These are phyloP conservation scores for Monilinia vaccinii-corymbosi DNA, from an alignment of 2,329 filamentous ascomycete genomes.

Conservation along the genomic window DNA sequence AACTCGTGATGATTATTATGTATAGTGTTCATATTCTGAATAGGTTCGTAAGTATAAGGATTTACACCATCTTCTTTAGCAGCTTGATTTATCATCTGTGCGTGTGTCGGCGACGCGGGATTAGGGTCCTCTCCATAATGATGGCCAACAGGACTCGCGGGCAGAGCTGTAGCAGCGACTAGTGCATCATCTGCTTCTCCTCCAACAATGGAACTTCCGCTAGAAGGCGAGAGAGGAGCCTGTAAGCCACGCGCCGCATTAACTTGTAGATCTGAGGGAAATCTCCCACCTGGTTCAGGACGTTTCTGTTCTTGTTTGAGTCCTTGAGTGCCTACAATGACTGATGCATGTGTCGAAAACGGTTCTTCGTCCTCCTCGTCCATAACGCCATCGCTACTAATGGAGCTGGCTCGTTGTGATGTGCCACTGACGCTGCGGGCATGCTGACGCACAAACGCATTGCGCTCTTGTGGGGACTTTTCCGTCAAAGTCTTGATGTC, in stretches of 20 bases:
- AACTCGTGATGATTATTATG: slow-evolving; percentile 5
- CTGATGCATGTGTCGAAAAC: slow-evolving; percentile 47
- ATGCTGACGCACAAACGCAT: slow-evolving; percentile 76
- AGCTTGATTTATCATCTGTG: slow-evolving; percentile 40
- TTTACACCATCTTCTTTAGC: slow-evolving; percentile 48
- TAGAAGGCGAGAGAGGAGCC: slow-evolving; percentile 69
- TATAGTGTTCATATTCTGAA: slow-evolving; percentile 14
- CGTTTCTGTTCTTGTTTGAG: slow-evolving; percentile 51
- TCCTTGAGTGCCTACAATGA: slow-evolving; percentile 38
- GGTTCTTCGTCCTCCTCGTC: slow-evolving; percentile 65
- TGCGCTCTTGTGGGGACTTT: slow-evolving; percentile 78
- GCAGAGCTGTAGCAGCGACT: slow-evolving; percentile 43
- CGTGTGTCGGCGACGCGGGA: slow-evolving; percentile 39
- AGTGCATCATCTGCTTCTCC: slow-evolving; percentile 41
- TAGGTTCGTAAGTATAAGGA: slow-evolving; percentile 39
- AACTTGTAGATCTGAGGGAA: slow-evolving; percentile 88
- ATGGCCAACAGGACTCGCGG: slow-evolving; percentile 19
- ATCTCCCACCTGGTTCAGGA: slow-evolving; percentile 88
- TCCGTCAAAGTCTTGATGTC: slow-evolving; percentile 87
- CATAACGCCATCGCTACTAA: slow-evolving; percentile 67
- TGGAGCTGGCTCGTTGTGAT: slow-evolving; percentile 48
- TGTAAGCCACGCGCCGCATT: slow-evolving; percentile 71
- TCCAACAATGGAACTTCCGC: slow-evolving; percentile 59
- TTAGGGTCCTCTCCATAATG: slow-evolving; percentile 24
- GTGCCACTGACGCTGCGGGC: slow-evolving; percentile 66